Evolutionary conservation across 2,329 filamentous ascomycete genomes (phyloP).

Genomic region (Cytospora piceae): DNA sequence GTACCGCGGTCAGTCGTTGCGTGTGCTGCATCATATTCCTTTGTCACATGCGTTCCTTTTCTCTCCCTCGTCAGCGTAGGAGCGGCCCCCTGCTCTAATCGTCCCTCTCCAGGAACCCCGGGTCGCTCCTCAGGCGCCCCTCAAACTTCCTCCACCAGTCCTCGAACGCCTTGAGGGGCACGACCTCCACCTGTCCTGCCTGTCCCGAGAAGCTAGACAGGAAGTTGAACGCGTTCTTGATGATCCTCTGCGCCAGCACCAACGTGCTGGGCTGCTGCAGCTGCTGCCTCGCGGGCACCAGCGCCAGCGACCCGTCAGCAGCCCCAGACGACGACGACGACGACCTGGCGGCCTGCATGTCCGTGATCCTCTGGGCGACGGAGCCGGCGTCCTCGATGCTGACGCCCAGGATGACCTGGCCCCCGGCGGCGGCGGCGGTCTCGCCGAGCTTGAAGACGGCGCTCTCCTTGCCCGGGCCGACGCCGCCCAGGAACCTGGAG

Average conservation of each 20-base stretch:
- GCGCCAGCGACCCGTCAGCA: constrained; percentile 33
- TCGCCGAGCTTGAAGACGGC: constrained; percentile 79
- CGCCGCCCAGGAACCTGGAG: constrained; percentile 85
- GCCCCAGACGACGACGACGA: background rate
- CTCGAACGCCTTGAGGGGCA: constrained; percentile 92
- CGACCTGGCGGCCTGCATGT: constrained; percentile 52
- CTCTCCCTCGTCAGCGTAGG: background rate
- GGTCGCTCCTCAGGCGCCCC: constrained; percentile 80
- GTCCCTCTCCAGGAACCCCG: constrained; percentile 78
- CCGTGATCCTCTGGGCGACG: constrained; percentile 71
- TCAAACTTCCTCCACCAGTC: constrained; percentile 99
- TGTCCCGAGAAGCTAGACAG: constrained; percentile 81
- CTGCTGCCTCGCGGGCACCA: constrained; percentile 33
- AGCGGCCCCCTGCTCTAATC: constrained; percentile 24
- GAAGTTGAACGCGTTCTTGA: constrained; percentile 97
- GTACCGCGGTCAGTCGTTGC: background rate
- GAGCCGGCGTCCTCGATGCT: constrained; percentile 75
- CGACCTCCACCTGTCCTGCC: constrained; percentile 71
- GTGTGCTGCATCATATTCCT: background rate
- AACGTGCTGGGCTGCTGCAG: constrained; percentile 64
- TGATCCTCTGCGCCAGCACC: constrained; percentile 87
- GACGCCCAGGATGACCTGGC: constrained; percentile 76
- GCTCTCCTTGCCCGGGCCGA: constrained; percentile 88
- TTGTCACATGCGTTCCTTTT: background rate
- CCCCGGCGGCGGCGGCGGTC: constrained; percentile 33